Evolutionary conservation across 345 rosid genomes (phyloP), one percentile per base, ranked within the genome.

Genomic region (Brassica carinata): DNA sequence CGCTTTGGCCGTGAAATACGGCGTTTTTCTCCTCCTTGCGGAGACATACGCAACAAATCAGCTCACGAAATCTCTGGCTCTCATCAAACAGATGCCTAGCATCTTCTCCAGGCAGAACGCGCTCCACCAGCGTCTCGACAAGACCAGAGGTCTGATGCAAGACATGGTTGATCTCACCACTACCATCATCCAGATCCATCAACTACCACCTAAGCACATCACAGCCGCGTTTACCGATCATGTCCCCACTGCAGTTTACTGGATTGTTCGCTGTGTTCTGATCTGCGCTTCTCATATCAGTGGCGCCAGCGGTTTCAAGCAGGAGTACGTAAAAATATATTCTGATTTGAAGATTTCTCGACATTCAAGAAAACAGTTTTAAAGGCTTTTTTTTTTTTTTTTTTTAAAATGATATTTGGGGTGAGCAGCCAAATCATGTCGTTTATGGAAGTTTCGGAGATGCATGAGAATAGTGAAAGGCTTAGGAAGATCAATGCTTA

Each of bases 1-100:
- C 5, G 94, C 97, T 63, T 90, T 94, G 71, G 98, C 96, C 0
- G 85, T 89, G 79, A 94, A 85, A 76, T 94, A 90, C 72, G 97
- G 97, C 6, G 93, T 88, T 78, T 90, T 94, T 76, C 90, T 92
- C 92, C 89, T 92, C 36, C 84, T 94, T 3, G 89, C 89, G 0
- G 94, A 92, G 84, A 87, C 85, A 51, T 85, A 85, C 86, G 78
- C 85, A 67, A 77, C 92, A 11, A 92, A 89, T 85, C 96, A 84
- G 67, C 92, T 94, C 1, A 91, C 97, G 2, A 94, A 91, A 82
- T 84, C 95, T 2, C 87, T 94, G 77, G 92, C 98, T 7, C 83
- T 90, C 71, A 94, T 94, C 43, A 92, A 85, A 84, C 94, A 88
- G 79, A 77, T 94, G 55, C 94, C 94, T 51, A 79, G 86, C 65